A percentile compares a stretch with the other conserved stretches of the same genome.
Conservation (phyloP, 805 yeast species). For the Starmerella tilneyi region DNA sequence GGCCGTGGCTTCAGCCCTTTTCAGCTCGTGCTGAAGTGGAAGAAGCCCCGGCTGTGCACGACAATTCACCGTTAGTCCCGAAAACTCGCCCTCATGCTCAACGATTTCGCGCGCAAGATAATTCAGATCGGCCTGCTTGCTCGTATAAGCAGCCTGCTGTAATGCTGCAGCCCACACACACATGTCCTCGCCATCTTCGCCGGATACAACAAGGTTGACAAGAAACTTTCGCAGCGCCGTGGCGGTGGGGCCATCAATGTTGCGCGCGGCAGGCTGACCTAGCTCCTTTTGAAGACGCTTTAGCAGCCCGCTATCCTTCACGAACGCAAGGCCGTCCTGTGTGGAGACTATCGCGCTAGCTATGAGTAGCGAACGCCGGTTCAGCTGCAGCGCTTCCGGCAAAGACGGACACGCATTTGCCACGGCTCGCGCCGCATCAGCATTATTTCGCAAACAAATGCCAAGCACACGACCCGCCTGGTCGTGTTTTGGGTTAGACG, state of each 20-base stretch:
- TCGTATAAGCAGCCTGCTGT: constrained; percentile 11
- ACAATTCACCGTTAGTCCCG: constrained; percentile 13
- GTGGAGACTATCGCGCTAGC: constrained; percentile 21
- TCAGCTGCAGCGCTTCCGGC: neutral
- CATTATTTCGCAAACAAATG: constrained; percentile 64
- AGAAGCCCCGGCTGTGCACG: constrained; percentile 17
- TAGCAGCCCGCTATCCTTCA: neutral
- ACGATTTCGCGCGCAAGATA: constrained; percentile 15
- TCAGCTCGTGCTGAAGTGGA: constrained; percentile 10
- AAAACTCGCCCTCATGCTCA: constrained; percentile 13
- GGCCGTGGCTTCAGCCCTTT: constrained; percentile 13
- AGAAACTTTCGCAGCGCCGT: constrained; percentile 12
- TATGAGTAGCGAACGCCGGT: constrained; percentile 14
- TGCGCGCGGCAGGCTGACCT: neutral
- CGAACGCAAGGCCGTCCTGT: constrained; percentile 10
- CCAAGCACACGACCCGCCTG: constrained; percentile 51
- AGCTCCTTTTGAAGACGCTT: constrained; percentile 5
- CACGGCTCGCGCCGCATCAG: constrained; percentile 37
- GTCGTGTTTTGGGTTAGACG: constrained; percentile 33
- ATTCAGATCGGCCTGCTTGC: constrained; percentile 4
- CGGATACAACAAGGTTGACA: constrained; percentile 14
- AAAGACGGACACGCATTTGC: constrained; percentile 7
- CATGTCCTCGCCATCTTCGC: constrained; percentile 15
- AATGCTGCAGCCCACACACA: constrained; percentile 20
- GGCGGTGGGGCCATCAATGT: neutral